phyloP scores from a whole-genome alignment of 2,329 filamentous ascomycete species.

The Colletotrichum sp. region DNA sequence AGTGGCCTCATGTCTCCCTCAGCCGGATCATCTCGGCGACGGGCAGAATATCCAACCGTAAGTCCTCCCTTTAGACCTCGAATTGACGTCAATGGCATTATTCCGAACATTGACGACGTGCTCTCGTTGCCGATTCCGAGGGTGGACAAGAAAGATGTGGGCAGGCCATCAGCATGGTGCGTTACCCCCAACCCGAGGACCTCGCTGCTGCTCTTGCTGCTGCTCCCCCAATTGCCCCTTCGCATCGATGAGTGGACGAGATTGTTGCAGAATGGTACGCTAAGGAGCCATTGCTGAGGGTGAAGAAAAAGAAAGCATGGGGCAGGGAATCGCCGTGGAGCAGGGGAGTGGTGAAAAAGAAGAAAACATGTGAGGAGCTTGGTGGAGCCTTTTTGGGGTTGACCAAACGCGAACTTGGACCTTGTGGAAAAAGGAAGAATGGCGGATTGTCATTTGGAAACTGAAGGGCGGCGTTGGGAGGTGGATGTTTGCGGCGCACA shows the following conservation, averaged over 20 bases:
- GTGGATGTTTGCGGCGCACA: not conserved
- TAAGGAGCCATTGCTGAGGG: not conserved
- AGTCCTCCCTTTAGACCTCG: not conserved
- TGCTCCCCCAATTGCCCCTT: not conserved
- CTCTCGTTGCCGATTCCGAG: not conserved
- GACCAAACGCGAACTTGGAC: not conserved
- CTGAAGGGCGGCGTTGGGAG: not conserved
- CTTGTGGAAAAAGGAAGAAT: slow-evolving; percentile 3
- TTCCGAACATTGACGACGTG: not conserved
- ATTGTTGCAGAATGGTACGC: slow-evolving; percentile 20
- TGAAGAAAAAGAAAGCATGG: not conserved
- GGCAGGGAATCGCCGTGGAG: not conserved
- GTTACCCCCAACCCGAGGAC: not conserved
- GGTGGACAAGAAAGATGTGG: not conserved
- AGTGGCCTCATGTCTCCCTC: not conserved
- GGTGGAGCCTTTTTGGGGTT: not conserved
- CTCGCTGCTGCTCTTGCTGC: not conserved
- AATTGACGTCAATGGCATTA: not conserved
- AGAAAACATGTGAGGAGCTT: slow-evolving; percentile 2
- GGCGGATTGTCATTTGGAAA: not conserved
- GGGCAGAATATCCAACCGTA: not conserved
- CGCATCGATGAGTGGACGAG: not conserved
- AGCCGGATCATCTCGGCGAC: not conserved
- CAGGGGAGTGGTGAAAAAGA: not conserved
- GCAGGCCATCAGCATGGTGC: not conserved